Evolutionary conservation across 108 stramenopile genomes (phyloP), one percentile per base, ranked within the genome.

Genomic region (Chaetoceros muelleri): DNA sequence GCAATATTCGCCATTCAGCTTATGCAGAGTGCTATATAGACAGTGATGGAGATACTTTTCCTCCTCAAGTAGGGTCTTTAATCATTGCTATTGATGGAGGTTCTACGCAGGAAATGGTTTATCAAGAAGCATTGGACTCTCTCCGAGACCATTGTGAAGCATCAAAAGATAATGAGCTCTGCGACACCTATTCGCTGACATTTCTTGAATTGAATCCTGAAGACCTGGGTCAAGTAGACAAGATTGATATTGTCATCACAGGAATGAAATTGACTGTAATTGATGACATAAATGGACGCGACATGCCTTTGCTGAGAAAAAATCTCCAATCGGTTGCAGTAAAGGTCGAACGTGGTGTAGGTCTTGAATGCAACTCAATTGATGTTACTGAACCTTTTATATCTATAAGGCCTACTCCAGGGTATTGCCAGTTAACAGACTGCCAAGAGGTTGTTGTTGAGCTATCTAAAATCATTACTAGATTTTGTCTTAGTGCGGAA

Each of bases 271-370:
- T 82, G 0, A 74, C 81, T 8, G 74, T 82, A 21, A 79, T 82
- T 26, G 78, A 82, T 47, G 81, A 82, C 59, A 64, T 76, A 2
- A 64, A 74, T 40, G 81, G 81, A 22, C 65, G 78, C 50, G 81
- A 82, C 34, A 82, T 82, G 81, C 81, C 81, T 10, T 31, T 82
- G 19, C 54, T 82, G 13, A 69, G 78, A 34, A 75, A 48, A 13
- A 61, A 64, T 24, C 48, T 79, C 3, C 46, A 46, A 29, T 48
- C 57, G 18, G 23, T 74, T 19, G 59, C 70, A 47, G 3, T 70
- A 24, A 64, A 63, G 27, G 52, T 55, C 17, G 66, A 76, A 20
- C 65, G 78, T 30, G 81, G 81, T 17, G 19, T 79, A 21, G 78
- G 73, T 0, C 46, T 73, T 23, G 62, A 66, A 23, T 64, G 74